Evolutionary conservation across 2,329 filamentous ascomycete species (phyloP).

Genomic region (Apiospora aurea): DNA sequence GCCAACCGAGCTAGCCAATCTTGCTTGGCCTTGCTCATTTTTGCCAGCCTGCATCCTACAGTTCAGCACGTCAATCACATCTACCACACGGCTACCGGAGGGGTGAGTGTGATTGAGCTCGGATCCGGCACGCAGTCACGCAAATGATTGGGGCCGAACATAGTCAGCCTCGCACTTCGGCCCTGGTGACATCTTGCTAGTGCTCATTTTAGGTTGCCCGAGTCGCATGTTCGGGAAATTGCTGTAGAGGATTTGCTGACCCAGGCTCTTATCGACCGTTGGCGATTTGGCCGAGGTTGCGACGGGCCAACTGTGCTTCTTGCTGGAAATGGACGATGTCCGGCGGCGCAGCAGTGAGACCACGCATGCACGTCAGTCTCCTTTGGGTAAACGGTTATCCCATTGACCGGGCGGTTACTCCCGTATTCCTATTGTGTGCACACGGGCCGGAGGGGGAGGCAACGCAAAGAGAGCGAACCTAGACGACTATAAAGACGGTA

Average conservation of each 20-base stretch:
- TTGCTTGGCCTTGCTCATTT: too few species aligned
- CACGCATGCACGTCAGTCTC: too few species aligned
- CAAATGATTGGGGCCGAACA: neutral
- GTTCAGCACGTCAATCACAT: neutral
- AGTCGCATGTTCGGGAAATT: neutral
- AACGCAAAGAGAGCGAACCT: neutral
- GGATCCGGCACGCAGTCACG: neutral
- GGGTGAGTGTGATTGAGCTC: too few species aligned
- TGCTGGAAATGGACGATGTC: neutral
- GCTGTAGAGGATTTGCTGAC: neutral
- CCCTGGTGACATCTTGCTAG: neutral
- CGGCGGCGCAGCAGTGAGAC: neutral
- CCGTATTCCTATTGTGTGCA: too few species aligned
- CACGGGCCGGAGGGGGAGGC: too few species aligned
- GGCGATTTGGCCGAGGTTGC: too few species aligned
- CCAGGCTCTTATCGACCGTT: neutral
- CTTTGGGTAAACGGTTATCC: too few species aligned
- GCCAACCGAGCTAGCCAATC: too few species aligned
- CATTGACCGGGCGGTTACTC: too few species aligned
- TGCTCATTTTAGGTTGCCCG: neutral
- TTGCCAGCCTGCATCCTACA: neutral
- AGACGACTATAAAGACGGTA: neutral
- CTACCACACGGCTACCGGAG: neutral
- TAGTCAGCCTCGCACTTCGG: neutral
- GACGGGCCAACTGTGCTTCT: neutral